A percentile compares a stretch with the other conserved stretches of the same genome.
Conservation (phyloP, 352 stramenopile species). For the Peronospora tabacina region DNA sequence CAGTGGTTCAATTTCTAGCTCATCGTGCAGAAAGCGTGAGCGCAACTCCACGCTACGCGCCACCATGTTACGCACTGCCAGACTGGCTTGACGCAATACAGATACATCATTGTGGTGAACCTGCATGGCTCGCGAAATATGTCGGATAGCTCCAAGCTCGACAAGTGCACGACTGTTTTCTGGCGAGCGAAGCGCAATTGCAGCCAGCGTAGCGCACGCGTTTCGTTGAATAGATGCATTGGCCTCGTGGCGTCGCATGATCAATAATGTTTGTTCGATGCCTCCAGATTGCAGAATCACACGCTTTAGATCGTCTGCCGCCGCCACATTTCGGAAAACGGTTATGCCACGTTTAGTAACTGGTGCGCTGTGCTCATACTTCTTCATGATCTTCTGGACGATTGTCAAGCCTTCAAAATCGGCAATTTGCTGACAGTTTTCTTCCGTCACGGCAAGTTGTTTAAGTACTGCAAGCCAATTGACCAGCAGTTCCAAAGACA, state of each 20-base stretch:
- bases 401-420: constrained; percentile 47
- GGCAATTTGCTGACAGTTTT: constrained; percentile 64
- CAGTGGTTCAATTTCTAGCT: constrained; percentile 51
- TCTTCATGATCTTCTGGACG: constrained; percentile 47
- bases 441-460: constrained; percentile 69
- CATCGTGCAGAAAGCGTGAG: constrained; percentile 51
- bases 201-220: constrained; percentile 64
- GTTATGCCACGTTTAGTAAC: constrained; percentile 63
- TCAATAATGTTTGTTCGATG: constrained; percentile 41
- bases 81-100: constrained; percentile 62
- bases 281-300: constrained; percentile 50
- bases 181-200: constrained; percentile 56
- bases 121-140: constrained; percentile 53
- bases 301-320: constrained; percentile 61
- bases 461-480: constrained; percentile 67
- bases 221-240: constrained; percentile 61
- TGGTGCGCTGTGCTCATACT: constrained; percentile 36
- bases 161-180: constrained; percentile 55
- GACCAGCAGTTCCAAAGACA: constrained; percentile 40
- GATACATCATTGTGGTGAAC: constrained; percentile 34
- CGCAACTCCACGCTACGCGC: constrained; percentile 52
- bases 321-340: constrained; percentile 66
- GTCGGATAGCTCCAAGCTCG: constrained; percentile 34
- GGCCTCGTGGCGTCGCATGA: constrained; percentile 43
- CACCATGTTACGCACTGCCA: constrained; percentile 78